Conservation (phyloP, 805 yeast genomes). For the Pichia eremophila region DNA sequence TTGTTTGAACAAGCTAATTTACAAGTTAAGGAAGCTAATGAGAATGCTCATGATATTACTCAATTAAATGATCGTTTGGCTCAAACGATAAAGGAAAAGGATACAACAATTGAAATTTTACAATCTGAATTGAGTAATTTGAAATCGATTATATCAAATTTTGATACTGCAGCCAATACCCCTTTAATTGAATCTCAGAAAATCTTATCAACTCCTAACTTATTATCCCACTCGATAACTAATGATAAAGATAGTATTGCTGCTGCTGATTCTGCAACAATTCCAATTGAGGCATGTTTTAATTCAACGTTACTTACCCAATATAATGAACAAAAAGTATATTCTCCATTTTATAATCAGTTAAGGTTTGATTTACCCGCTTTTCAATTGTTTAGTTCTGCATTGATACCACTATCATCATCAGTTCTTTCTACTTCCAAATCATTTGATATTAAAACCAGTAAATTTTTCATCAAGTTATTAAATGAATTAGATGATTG, state of each 20-base stretch:
- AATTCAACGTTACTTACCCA: conserved; percentile 10
- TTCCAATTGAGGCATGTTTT: conserved; percentile 13
- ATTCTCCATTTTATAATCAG: conserved; percentile 25
- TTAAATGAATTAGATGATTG: conserved; percentile 76
- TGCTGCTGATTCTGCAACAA: neutral
- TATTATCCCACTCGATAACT: neutral
- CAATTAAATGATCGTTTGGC: conserved; percentile 47
- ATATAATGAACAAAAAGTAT: conserved; percentile 19
- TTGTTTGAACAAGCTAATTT: conserved; percentile 76
- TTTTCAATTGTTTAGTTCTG: conserved; percentile 36
- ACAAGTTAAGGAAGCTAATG: conserved; percentile 74
- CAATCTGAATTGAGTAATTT: conserved; percentile 60
- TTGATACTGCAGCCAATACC: neutral
- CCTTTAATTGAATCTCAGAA: neutral
- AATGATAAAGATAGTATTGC: neutral
- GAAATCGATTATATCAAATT: conserved; percentile 46
- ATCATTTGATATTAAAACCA: conserved; percentile 31
- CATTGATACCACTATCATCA: conserved; percentile 17
- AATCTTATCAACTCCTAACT: neutral
- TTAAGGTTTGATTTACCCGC: conserved; percentile 35
- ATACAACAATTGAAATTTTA: conserved; percentile 52
- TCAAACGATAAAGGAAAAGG: conserved; percentile 56
- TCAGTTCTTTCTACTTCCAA: neutral
- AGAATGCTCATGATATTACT: conserved; percentile 51
- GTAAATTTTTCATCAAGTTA: conserved; percentile 54